Percentiles rank a stretch among this genome's conserved stretches.
These are phyloP conservation scores for Podospora didyma DNA, from an alignment of 495 filamentous ascomycete species.

Conservation along the genomic window DNA sequence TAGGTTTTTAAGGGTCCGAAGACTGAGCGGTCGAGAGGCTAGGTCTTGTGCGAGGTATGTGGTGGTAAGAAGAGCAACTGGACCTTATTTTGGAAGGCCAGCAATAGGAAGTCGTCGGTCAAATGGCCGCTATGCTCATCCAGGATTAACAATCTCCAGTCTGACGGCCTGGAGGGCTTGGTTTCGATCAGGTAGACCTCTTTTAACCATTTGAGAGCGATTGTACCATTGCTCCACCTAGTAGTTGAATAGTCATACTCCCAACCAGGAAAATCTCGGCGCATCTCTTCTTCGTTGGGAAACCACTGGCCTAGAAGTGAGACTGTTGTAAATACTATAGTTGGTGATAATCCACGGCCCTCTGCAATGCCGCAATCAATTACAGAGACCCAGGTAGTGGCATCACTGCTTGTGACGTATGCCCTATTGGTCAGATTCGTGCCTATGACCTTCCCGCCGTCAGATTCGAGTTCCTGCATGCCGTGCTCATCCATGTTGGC, in stretches of 20 bases:
- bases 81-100: not conserved
- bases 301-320: not conserved
- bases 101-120: not conserved
- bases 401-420: not conserved
- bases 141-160: not conserved
- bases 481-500: not conserved
- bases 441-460: not conserved
- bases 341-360: not conserved
- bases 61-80: conserved; percentile 6
- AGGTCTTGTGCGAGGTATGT: conserved; percentile 9
- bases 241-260: conserved; percentile 1
- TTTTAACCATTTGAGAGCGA: not conserved
- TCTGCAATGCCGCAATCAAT: not conserved
- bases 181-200: conserved; percentile 2
- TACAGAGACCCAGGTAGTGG: conserved; percentile 2
- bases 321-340: not conserved
- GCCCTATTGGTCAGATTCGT: not conserved
- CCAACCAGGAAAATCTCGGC: not conserved
- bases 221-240: not conserved
- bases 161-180: not conserved
- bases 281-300: not conserved
- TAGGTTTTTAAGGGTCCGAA: not conserved
- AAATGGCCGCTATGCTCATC: conserved; percentile 5
- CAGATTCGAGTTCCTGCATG: not conserved
- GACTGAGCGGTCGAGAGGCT: conserved; percentile 2